Evolutionary conservation across 257 asterid species (phyloP).

Genomic region (Gentiana macrophylla): DNA sequence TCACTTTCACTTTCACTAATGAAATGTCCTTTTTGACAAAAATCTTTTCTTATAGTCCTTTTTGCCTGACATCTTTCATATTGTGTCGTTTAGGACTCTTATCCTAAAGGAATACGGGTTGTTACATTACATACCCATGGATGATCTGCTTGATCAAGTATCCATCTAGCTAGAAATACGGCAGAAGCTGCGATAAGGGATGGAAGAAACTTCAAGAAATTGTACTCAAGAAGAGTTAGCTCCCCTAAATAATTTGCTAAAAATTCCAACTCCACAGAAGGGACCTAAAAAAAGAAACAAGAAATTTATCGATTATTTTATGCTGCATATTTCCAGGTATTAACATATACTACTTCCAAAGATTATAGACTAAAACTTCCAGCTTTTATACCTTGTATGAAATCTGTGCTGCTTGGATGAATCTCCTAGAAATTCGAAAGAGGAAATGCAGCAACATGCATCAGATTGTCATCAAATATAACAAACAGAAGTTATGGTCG

Average conservation of each 20-base stretch:
- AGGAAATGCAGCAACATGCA: constrained; percentile 3
- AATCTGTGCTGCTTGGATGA: constrained; percentile 92
- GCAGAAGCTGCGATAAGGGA: constrained; percentile 90
- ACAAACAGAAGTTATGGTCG: neutral
- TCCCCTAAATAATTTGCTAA: constrained; percentile 91
- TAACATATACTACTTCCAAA: constrained; percentile 1
- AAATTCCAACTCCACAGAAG: constrained; percentile 87
- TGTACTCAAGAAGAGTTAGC: constrained; percentile 66
- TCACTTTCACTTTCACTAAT: too few species aligned
- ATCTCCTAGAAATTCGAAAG: constrained; percentile 51
- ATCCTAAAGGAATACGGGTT: neutral
- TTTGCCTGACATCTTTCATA: too few species aligned
- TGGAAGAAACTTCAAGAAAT: constrained; percentile 77
- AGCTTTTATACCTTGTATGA: constrained; percentile 50
- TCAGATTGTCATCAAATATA: constrained; percentile 6
- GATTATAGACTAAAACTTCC: constrained; percentile 5
- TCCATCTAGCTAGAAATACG: constrained; percentile 94
- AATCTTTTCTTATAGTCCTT: too few species aligned
- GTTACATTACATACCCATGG: constrained; percentile 74
- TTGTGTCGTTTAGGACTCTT: too few species aligned
- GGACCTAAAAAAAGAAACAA: constrained; percentile 46
- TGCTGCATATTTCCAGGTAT: constrained; percentile 9
- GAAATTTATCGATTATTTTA: neutral
- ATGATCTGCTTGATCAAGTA: constrained; percentile 79
- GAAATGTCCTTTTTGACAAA: too few species aligned